Evolutionary conservation across 2,329 filamentous ascomycete species (phyloP), one percentile per base, ranked within the genome.

Genomic region (Aspergillus persii): DNA sequence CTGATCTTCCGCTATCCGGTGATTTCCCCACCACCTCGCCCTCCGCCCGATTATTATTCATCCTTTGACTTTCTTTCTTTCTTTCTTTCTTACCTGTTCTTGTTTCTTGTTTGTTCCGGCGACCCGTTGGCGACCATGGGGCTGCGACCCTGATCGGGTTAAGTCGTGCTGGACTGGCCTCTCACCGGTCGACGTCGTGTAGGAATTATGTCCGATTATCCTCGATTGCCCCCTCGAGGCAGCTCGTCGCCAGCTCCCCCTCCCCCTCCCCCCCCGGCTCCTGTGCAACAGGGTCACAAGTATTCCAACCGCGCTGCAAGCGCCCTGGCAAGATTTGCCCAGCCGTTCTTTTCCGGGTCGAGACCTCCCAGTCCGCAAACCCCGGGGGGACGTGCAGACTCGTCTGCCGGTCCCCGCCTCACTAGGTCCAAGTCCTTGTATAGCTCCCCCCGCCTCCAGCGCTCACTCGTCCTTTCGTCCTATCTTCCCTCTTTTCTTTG

Each of bases 271-370:
- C 73, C 74, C 27, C 73, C 74, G 52, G 74, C 70, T 48, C 74
- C 73, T 27, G 68, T 71, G 54, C 70, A 71, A 56, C 71, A 70
- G 50, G 66, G 61, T 56, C 73, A 74, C 63, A 71, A 72, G 63
- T 79, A 80, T 68, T 74, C 77, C 31, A 73, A 76, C 61, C 75
- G 77, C 59, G 78, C 78, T 48, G 78, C 78, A 61, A 79, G 72
- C 68, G 78, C 78, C 58, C 66, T 80, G 53, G 81, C 82, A 64
- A 78, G 82, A 65, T 80, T 85, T 63, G 80, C 81, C 52, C 82
- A 84, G 68, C 80, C 81, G 23, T 82, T 84, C 69, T 78, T 81
- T 58, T 82, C 81, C 57, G 81, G 77, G 65, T 83, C 81, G 62
- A 77, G 82, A 50, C 81, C 82, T 36, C 78, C 83, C 48, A 84